These are phyloP conservation scores for Plenodomus tracheiphilus DNA, from an alignment of 2,329 filamentous ascomycete species.

Conservation along the genomic window DNA sequence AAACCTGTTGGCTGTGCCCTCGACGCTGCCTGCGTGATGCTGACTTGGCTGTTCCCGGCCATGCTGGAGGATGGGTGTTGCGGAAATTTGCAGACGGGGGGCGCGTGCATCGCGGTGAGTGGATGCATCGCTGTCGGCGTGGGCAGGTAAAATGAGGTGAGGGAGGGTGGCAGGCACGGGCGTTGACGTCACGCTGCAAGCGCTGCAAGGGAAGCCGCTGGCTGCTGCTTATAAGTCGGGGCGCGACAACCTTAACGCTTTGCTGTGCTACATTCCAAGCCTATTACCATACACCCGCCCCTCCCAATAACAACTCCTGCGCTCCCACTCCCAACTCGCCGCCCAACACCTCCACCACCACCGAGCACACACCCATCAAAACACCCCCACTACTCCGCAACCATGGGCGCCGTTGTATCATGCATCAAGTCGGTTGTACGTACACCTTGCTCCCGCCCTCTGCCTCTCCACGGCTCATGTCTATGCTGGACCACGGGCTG, in stretches of 20 bases:
- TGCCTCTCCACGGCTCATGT: neutral
- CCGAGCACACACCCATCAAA: constrained; percentile 1
- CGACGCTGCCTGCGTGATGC: constrained; percentile 1
- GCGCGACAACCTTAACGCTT: constrained; percentile 63
- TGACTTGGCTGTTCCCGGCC: constrained; percentile 6
- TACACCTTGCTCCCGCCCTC: constrained; percentile 19
- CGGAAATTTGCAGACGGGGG: constrained; percentile 2
- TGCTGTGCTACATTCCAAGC: constrained; percentile 1
- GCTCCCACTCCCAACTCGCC: neutral
- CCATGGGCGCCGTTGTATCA: constrained; percentile 82
- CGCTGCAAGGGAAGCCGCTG: neutral
- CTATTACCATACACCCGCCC: neutral
- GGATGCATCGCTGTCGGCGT: too few species aligned
- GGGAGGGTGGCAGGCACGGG: constrained; percentile 9
- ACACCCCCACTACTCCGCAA: constrained; percentile 38
- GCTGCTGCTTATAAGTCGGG: constrained; percentile 29
- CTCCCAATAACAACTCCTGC: neutral
- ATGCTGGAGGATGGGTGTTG: constrained; percentile 4
- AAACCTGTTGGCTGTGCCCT: constrained; percentile 6
- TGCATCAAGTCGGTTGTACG: constrained; percentile 63
- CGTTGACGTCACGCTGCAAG: constrained; percentile 9
- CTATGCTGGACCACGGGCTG: constrained; percentile 17
- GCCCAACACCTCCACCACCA: neutral
- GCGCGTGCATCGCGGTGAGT: neutral
- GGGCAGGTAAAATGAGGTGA: neutral